These are phyloP conservation scores for Primulina tabacum DNA, from an alignment of 257 asterid species.

Conservation along the genomic window DNA sequence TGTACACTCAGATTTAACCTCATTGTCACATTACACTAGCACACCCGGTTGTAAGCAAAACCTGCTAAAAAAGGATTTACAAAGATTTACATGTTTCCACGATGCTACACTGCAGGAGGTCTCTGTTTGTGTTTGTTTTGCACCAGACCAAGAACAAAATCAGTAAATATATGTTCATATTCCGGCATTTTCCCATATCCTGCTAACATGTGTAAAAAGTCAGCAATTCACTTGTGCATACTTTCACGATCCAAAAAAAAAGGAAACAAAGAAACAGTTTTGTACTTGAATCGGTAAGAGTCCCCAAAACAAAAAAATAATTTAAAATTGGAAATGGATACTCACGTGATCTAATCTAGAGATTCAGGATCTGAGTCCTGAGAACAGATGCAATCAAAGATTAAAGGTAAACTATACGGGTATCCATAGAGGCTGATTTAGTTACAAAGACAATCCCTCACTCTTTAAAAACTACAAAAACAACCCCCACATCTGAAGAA, in stretches of 20 bases:
- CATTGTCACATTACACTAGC: not conserved
- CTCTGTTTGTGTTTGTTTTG: constrained; percentile 38
- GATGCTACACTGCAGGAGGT: constrained; percentile 17
- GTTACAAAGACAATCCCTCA: not conserved
- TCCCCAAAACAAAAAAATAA: not conserved
- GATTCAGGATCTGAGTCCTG: not conserved
- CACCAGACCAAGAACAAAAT: constrained; percentile 67
- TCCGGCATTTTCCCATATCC: constrained; percentile 91
- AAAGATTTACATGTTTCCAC: constrained; percentile 21
- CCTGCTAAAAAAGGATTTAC: constrained; percentile 24
- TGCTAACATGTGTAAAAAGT: constrained; percentile 25
- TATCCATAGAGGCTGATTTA: not conserved
- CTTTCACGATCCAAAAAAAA: not conserved
- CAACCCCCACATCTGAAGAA: not conserved
- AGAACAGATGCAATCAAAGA: not conserved
- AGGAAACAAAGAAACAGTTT: not conserved
- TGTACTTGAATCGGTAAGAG: not conserved
- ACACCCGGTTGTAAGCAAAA: not conserved
- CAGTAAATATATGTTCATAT: constrained; percentile 81
- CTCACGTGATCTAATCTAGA: not conserved
- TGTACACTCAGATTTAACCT: not conserved
- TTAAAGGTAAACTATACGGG: not conserved
- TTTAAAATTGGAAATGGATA: not conserved
- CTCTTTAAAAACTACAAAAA: not conserved
- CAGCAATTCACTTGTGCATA: not conserved